Base-by-base conservation (phyloP, 2,329 filamentous ascomycete genomes). In the Graphilbum sp. region DNA sequence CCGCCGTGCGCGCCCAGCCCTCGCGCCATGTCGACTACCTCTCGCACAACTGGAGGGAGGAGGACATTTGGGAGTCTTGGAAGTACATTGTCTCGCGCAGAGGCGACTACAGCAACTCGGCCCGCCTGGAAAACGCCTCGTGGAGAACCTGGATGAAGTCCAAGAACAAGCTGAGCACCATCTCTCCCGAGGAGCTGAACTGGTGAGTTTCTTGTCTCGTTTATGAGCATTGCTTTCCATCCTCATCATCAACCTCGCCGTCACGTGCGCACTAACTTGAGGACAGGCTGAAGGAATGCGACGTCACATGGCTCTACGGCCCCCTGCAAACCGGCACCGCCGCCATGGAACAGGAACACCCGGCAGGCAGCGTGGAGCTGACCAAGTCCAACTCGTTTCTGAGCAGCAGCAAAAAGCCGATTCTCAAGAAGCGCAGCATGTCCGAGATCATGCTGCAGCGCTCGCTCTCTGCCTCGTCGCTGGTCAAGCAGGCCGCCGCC, bases 41-140 rank as follows among this genome's bases (percentile, higher is more conserved):
- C 34, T 93, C 87, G 16, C 83, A 96, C 53, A 75, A 88, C 44
- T 94, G 88, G 84, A 75, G 72, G 45, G 86, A 95, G 58, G 87
- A 96, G 56, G 88, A 98, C 57, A 92, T 96, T 20, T 96, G 87
- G 87, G 79, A 83, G 6, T 95, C 88, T 2, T 96, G 90, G 90
- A 78, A 86, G 53, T 90, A 93, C 54, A 84, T 96, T 49, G 76
- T 87, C 15, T 78, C 81, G 21, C 81, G 84, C 50, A 69, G 79
- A 49, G 75, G 75, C 42, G 72, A 83, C 38, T 92, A 92, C 46
- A 76, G 74, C 48, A 88, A 95, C 55, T 73, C 80, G 27, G 78
- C 77, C 25, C 69, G 90, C 36, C 60, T 96, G 23, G 90, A 96
- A 57, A 96, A 98, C 57, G 90, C 90, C 3, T 94, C 86, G 0